Conservation (phyloP, 1,284 basidiomycete genomes). For the Thecaphora frezii region DNA sequence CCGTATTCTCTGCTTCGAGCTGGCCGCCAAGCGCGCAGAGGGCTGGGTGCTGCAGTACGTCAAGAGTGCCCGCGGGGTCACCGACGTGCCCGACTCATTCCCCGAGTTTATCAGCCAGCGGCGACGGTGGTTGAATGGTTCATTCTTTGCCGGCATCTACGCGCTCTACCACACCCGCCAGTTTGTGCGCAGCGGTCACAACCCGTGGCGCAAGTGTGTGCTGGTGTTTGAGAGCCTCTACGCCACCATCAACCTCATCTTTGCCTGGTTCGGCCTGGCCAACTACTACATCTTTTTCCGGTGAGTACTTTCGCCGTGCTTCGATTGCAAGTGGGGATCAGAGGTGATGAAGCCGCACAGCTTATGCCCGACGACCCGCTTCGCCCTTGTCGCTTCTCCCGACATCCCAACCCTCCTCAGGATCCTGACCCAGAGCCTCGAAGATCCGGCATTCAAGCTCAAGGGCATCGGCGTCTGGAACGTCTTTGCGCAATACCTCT, state of each 20-base stretch:
- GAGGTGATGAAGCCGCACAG: background rate
- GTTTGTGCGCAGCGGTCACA: constrained; percentile 82
- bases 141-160: constrained; percentile 84
- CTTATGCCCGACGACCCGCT: too few relatives aligned
- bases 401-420: constrained; percentile 2
- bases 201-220: constrained; percentile 71
- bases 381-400: too few relatives aligned
- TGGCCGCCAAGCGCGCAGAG: constrained; percentile 85
- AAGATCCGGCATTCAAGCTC: constrained; percentile 73
- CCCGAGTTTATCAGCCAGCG: constrained; percentile 94
- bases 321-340: too few relatives aligned
- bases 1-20: constrained; percentile 90
- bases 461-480: constrained; percentile 76
- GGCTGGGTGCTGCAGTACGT: constrained; percentile 95
- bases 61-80: constrained; percentile 90
- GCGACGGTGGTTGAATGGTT: constrained; percentile 81
- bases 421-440: constrained; percentile 83
- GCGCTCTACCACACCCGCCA: constrained; percentile 71
- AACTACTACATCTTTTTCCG: constrained; percentile 97
- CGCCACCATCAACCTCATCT: constrained; percentile 82
- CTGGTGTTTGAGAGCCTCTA: constrained; percentile 82
- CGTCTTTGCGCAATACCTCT: constrained; percentile 76
- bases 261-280: constrained; percentile 85
- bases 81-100: constrained; percentile 86
- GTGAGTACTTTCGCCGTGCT: too few relatives aligned